Evolutionary conservation across 148 eudicot genomes (phyloP), one percentile per base, ranked within the genome.

Genomic region (Rhododendron griersonianum): DNA sequence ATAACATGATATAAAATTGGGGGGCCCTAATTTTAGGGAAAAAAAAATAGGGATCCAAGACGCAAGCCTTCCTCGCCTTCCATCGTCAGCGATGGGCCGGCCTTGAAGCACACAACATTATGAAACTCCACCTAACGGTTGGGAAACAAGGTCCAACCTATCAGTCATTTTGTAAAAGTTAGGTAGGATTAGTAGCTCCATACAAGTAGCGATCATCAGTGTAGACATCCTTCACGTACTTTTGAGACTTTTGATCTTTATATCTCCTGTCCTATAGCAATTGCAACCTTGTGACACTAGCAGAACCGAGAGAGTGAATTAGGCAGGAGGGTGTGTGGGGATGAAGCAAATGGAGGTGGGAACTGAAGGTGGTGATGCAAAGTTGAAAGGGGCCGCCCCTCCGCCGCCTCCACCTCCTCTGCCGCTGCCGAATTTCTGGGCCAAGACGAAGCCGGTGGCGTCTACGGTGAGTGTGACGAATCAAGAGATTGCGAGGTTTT

Each of bases 401-500:
- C 82, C 88, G 3, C 84, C 86, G 0, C 69, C 80, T 0, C 93
- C 90, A 0, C 87, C 90, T 3, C 88, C 88, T 5, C 87, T 90
- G 10, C 91, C 90, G 1, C 79, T 50, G 59, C 84, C 88, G 3
- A 84, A 51, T 28, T 41, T 79, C 15, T 61, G 87, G 81, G 35
- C 69, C 4, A 71, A 77, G n/a, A 80, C 15, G 71, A 55, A 47
- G 53, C 11, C 47, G 10, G 83, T 6, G 0, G n/a, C 7, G 45
- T 41, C 45, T 1, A 80, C 21, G 7, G 35, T 88, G 48, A 93
- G 93, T 47, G 92, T 90, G 85, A 95, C 98, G 10, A 91, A 91
- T 84, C 83, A 89, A 37, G 96, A 95, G 90, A 95, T 95, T 37
- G 96, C 94, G 37, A 87, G 76, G 81, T 95, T 87, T 71, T 95